phyloP scores from a whole-genome alignment of 2,329 filamentous ascomycete genomes.

The Fusarium sp. region DNA sequence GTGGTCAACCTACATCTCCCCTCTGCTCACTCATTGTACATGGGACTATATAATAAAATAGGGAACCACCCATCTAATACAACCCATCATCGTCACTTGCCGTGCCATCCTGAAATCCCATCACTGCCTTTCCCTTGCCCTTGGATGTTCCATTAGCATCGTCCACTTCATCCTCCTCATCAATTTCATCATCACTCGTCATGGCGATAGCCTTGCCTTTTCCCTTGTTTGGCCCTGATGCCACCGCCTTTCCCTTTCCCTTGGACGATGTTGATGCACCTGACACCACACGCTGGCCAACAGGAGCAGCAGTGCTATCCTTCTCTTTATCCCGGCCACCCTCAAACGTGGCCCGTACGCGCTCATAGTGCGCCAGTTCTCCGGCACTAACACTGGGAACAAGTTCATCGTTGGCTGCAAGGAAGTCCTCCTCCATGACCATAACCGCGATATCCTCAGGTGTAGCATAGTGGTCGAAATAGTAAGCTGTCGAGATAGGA shows the following conservation, averaged over 20 bases:
- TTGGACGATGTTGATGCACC: constrained; percentile 49
- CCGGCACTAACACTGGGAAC: constrained; percentile 95
- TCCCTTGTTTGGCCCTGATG: constrained; percentile 44
- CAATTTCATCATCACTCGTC: constrained; percentile 53
- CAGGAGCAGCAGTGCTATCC: constrained; percentile 57
- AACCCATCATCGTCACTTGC: constrained; percentile 71
- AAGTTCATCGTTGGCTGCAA: constrained; percentile 84
- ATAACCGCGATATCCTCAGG: constrained; percentile 88
- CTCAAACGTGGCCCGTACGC: constrained; percentile 88
- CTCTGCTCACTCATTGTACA: constrained; percentile 28
- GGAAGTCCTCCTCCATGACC: constrained; percentile 91
- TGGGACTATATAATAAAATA: constrained; percentile 25
- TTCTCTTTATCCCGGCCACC: constrained; percentile 60
- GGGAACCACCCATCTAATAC: constrained; percentile 58
- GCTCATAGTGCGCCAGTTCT: constrained; percentile 92
- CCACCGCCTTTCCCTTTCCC: constrained; percentile 55
- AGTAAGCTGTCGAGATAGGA: constrained; percentile 88
- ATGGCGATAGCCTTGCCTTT: constrained; percentile 55
- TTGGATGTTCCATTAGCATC: constrained; percentile 58
- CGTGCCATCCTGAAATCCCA: constrained; percentile 67
- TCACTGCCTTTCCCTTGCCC: constrained; percentile 71
- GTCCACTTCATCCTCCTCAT: constrained; percentile 54
- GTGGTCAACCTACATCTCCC: constrained; percentile 24
- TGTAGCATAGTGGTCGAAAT: constrained; percentile 93
- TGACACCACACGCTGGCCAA: constrained; percentile 44